Percentiles rank a stretch among this genome's conserved stretches.
Evolutionary conservation across 1,139 yeast species (phyloP).

Genomic region (Insectozyma bohioensis): DNA sequence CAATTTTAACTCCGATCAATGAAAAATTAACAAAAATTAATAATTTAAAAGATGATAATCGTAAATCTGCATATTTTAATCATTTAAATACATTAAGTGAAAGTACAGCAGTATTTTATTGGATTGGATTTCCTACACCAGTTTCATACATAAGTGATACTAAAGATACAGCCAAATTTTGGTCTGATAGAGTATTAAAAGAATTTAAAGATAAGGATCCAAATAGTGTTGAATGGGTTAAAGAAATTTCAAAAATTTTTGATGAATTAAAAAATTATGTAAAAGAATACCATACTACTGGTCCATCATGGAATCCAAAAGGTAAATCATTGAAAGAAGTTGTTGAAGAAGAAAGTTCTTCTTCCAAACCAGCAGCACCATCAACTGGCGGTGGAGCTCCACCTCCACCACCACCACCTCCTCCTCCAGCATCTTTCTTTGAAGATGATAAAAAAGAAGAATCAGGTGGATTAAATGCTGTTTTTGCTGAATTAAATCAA

Average conservation of each 20-base stretch:
- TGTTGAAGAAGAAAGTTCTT: slow-evolving; percentile 15
- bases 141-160: slow-evolving; percentile 75
- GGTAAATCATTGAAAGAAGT: slow-evolving; percentile 49
- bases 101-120: slow-evolving; percentile 86
- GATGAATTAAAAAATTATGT: slow-evolving; percentile 71
- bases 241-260: slow-evolving; percentile 58
- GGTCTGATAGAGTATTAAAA: slow-evolving; percentile 87
- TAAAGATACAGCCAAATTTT: slow-evolving; percentile 90
- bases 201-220: slow-evolving; percentile 74
- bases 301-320: slow-evolving; percentile 70
- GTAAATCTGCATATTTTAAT: slow-evolving; percentile 62
- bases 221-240: slow-evolving; percentile 78
- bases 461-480: slow-evolving; percentile 75
- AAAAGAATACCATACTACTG: slow-evolving; percentile 76
- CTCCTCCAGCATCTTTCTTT: slow-evolving; percentile 49
- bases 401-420: slow-evolving; percentile 66
- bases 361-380: slow-evolving; percentile 10
- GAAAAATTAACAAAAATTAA: slow-evolving; percentile 57
- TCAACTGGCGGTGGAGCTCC: slow-evolving; percentile 51
- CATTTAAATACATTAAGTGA: slow-evolving; percentile 84
- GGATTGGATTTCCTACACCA: slow-evolving; percentile 79
- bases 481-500: slow-evolving; percentile 84
- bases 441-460: slow-evolving; percentile 34
- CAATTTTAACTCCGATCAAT: slow-evolving; percentile 67
- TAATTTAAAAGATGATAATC: slow-evolving; percentile 69